phyloP scores from a whole-genome alignment of 106 monocot genomes.

The Dendrobium huoshanense region DNA sequence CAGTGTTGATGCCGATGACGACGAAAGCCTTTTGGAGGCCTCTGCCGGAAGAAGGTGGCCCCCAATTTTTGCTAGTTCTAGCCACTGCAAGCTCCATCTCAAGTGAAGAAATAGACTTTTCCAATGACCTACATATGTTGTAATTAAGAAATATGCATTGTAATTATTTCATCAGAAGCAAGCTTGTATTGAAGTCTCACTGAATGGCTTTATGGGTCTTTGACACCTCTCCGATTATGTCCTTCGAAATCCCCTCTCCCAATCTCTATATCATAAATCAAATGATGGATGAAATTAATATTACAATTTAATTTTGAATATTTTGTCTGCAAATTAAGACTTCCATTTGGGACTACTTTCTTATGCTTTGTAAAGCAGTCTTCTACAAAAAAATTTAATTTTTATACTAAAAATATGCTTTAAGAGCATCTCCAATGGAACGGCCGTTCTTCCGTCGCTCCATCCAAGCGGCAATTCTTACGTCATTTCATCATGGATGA shows the following conservation, averaged over 20 bases:
- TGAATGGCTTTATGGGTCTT: slow-evolving; percentile 70
- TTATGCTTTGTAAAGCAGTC: too few relatives aligned
- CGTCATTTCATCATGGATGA: too few relatives aligned
- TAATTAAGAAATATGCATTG: not conserved
- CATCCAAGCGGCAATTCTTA: too few relatives aligned
- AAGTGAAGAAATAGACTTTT: slow-evolving; percentile 55
- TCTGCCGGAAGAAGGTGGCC: not conserved
- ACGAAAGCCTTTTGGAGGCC: slow-evolving; percentile 50
- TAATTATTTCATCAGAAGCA: too few relatives aligned
- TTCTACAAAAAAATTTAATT: too few relatives aligned
- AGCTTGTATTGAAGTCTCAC: slow-evolving; percentile 31
- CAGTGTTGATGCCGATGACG: slow-evolving; percentile 90
- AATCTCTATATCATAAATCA: slow-evolving; percentile 26
- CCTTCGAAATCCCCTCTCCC: slow-evolving; percentile 35
- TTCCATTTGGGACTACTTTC: too few relatives aligned
- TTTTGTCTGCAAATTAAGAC: not conserved
- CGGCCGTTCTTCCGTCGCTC: too few relatives aligned
- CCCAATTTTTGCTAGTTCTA: slow-evolving; percentile 15
- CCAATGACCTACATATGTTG: slow-evolving; percentile 45
- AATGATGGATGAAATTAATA: not conserved
- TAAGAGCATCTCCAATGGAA: too few relatives aligned
- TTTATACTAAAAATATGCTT: too few relatives aligned
- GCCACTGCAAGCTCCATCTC: slow-evolving; percentile 80
- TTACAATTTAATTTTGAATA: not conserved
- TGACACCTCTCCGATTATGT: slow-evolving; percentile 60